Conservation (phyloP, 1,284 basidiomycete genomes). For the Rhodotorula sp. region DNA sequence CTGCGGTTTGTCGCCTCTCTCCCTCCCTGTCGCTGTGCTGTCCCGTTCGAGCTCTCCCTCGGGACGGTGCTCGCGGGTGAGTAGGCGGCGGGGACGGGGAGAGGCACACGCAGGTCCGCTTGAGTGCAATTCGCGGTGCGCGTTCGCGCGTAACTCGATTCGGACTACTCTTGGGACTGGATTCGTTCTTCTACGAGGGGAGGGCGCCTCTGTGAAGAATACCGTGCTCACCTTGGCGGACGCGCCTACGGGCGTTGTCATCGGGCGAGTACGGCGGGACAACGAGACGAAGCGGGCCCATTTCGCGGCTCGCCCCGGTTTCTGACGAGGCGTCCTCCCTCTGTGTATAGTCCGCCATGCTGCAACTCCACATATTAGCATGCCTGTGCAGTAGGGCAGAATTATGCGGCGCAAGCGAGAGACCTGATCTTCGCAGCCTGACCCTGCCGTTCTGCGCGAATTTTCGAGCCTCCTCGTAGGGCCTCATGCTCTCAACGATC, state of each 20-base stretch:
- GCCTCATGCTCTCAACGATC: too few species aligned
- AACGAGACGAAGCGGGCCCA: constrained; percentile 7
- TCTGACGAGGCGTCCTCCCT: constrained; percentile 1
- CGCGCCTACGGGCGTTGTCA: not conserved
- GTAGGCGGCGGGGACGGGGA: not conserved
- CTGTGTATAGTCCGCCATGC: too few species aligned
- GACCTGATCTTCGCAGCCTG: too few species aligned
- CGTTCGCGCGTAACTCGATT: constrained; percentile 25
- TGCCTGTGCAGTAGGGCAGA: too few species aligned
- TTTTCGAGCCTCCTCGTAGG: too few species aligned
- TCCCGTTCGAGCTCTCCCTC: not conserved
- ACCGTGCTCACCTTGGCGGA: not conserved
- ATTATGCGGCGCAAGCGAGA: too few species aligned
- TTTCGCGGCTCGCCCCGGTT: constrained; percentile 16
- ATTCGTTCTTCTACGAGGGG: not conserved
- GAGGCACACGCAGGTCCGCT: constrained; percentile 4
- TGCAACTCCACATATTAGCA: too few species aligned
- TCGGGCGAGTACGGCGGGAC: not conserved
- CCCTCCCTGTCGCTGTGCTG: not conserved
- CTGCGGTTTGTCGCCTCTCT: not conserved
- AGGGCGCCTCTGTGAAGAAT: constrained; percentile 1
- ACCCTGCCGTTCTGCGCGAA: too few species aligned
- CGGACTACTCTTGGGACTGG: constrained; percentile 32
- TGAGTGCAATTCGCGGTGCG: constrained; percentile 26
- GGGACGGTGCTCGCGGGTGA: not conserved